These are phyloP conservation scores for Trichoderma sp. DNA, from an alignment of 2,329 filamentous ascomycete species.

Conservation along the genomic window DNA sequence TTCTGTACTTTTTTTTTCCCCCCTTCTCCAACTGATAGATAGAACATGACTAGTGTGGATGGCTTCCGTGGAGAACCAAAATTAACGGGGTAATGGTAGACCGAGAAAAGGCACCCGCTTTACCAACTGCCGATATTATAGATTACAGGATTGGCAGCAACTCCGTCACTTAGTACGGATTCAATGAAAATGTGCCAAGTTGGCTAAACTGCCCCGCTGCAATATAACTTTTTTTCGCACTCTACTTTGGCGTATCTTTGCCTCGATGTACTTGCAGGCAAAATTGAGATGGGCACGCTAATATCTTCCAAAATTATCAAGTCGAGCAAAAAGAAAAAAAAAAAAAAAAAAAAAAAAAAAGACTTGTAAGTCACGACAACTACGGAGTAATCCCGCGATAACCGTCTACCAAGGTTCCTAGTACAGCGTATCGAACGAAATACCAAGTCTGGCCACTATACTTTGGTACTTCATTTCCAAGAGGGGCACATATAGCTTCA, in stretches of 20 bases:
- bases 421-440: background rate
- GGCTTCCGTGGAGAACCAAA: background rate
- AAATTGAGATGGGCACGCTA: background rate
- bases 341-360: too few species aligned
- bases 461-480: background rate
- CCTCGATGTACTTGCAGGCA: background rate
- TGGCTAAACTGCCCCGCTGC: background rate
- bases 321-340: background rate
- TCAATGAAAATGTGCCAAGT: background rate
- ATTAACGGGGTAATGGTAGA: background rate
- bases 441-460: background rate
- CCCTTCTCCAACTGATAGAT: background rate
- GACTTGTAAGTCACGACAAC: background rate
- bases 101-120: background rate
- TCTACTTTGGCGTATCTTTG: background rate
- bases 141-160: background rate
- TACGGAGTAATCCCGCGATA: background rate
- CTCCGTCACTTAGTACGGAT: background rate
- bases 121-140: background rate
- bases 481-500: background rate
- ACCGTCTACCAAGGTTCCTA: background rate
- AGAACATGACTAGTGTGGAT: too few species aligned
- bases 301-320: background rate
- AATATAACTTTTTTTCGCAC: background rate
- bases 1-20: background rate